Evolutionary conservation across 75 land plant species (phyloP), one percentile per base, ranked within the genome.

Genomic region (Azolla pinnata): DNA sequence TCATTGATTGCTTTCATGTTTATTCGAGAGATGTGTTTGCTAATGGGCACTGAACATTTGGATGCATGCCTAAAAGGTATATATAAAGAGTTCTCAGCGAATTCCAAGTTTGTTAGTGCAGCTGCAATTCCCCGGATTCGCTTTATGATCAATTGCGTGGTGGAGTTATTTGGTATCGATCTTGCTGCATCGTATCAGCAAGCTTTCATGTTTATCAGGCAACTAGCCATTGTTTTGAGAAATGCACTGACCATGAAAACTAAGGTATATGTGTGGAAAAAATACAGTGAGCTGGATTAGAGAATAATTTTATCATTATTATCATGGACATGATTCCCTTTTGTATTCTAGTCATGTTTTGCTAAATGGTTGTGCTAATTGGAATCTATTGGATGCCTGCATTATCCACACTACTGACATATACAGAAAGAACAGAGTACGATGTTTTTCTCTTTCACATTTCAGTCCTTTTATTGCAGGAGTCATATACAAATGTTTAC

Each of bases 161-260:
- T 74, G 56, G 91, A 90, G 67, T 79, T 95, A 1, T 76, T 75
- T 57, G 78, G 91, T 17, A 72, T 95, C 27, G 96, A 95, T 61
- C 60, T 77, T 44, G 60, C 80, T 18, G 62, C 67, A 60, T 75
- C 97, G 32, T 95, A 95, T 67, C 99, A 90, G 31, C 81, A 77
- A 67, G 90, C 91, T 21, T 95, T 95, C 72, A 65, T 76, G 38
- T 95, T 79, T 57, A 95, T 95, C 33, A 76, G 96, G 10, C 97
- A 95, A 60, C 33, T 95, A 67, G 96, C 84, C n/a, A 81, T 80
- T 70, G 70, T 89, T 16, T 64, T 95, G 25, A 65, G 83, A 18
- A 78, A 82, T 50, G 99, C 88, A 34, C 77, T 85, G 9, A 79
- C 80, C 29, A 71, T 74, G 57, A 89, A 72, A 61, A 80, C 85